These are phyloP conservation scores for Periconia digitata DNA, from an alignment of 2,329 filamentous ascomycete genomes.

Conservation along the genomic window DNA sequence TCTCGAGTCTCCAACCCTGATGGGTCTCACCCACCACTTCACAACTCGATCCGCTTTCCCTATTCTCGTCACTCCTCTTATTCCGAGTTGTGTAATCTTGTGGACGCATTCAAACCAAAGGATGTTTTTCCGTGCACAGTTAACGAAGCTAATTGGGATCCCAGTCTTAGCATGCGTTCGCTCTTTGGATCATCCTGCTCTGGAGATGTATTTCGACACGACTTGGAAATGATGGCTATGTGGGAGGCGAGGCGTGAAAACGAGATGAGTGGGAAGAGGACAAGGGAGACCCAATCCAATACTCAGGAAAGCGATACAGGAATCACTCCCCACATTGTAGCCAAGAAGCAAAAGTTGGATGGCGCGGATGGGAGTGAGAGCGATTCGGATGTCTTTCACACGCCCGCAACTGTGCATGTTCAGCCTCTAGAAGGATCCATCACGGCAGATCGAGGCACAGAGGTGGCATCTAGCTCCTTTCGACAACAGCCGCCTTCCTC, in stretches of 20 bases:
- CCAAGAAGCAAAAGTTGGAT: background rate
- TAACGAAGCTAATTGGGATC: constrained; percentile 63
- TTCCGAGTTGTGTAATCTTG: constrained; percentile 71
- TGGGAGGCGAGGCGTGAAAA: constrained; percentile 17
- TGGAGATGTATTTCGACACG: constrained; percentile 63
- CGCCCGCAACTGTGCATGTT: no score
- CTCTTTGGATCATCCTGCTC: constrained; percentile 75
- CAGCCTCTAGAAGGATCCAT: background rate
- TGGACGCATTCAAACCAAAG: constrained; percentile 67
- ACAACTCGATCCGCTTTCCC: constrained; percentile 61
- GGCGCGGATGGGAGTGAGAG: background rate
- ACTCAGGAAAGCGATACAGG: constrained; percentile 11
- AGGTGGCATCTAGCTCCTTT: no score
- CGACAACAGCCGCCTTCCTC: no score
- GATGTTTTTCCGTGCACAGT: constrained; percentile 83
- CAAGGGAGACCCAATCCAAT: constrained; percentile 15
- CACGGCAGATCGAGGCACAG: no score
- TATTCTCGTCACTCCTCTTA: constrained; percentile 92
- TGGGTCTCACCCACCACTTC: constrained; percentile 1
- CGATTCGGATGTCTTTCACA: background rate
- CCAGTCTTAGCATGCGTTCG: constrained; percentile 62
- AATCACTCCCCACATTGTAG: background rate
- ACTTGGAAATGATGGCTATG: constrained; percentile 59
- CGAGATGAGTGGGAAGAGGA: constrained; percentile 12
- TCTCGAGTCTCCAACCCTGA: constrained; percentile 12